Evolutionary conservation across 441 rosid genomes (phyloP).

Genomic region (Pelargonium cotyledonis): DNA sequence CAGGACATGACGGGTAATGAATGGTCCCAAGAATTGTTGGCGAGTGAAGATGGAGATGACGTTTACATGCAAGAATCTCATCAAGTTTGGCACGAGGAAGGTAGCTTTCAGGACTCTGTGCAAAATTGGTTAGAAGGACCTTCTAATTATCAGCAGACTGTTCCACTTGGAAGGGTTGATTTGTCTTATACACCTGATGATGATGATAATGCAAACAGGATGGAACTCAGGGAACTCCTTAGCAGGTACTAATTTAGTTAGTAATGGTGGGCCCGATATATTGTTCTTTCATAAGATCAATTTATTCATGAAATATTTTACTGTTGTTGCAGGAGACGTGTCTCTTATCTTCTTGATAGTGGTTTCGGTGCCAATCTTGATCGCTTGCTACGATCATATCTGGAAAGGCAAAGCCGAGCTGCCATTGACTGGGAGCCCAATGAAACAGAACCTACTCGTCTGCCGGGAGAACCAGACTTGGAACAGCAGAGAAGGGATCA

Average conservation of each 20-base stretch:
- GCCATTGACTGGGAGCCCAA: constrained; percentile 60
- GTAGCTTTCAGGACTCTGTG: constrained; percentile 42
- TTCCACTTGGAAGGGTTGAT: constrained; percentile 39
- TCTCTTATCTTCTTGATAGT: constrained; percentile 80
- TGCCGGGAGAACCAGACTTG: constrained; percentile 37
- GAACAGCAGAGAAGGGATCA: constrained; percentile 49
- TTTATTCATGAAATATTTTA: constrained; percentile 13
- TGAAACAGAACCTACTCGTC: constrained; percentile 37
- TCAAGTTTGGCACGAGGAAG: constrained; percentile 37
- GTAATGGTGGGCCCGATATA: not conserved
- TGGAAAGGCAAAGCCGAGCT: constrained; percentile 68
- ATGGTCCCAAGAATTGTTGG: constrained; percentile 28
- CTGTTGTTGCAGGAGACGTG: constrained; percentile 69
- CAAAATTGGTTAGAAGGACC: constrained; percentile 53
- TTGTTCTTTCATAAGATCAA: constrained; percentile 7
- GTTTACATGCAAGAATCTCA: constrained; percentile 29
- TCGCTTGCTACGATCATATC: constrained; percentile 72
- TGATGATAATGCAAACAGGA: constrained; percentile 41
- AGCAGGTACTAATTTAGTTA: constrained; percentile 47
- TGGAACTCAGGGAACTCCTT: constrained; percentile 74
- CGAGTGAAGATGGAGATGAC: constrained; percentile 38
- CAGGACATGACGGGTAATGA: constrained; percentile 34
- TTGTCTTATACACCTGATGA: constrained; percentile 49
- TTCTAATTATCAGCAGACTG: constrained; percentile 41
- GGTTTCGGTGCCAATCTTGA: constrained; percentile 83